These are phyloP conservation scores for Schwanniomyces yamadae DNA, from an alignment of 805 yeast species.

Conservation along the genomic window DNA sequence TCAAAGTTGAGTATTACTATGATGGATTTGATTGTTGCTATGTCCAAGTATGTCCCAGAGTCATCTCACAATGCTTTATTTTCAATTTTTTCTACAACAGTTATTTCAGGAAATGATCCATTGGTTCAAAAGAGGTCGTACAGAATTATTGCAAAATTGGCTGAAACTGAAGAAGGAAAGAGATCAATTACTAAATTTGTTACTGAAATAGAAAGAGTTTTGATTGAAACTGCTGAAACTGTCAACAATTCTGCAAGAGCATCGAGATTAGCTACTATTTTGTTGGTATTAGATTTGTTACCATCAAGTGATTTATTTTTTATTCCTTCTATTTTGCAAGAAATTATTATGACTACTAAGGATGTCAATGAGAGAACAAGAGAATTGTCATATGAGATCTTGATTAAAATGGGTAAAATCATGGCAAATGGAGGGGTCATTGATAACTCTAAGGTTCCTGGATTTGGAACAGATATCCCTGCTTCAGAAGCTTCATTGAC, in stretches of 20 bases:
- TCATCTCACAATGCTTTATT: conserved; percentile 71
- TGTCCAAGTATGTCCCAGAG: conserved; percentile 80
- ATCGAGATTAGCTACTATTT: conserved; percentile 69
- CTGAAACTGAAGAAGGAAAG: conserved; percentile 67
- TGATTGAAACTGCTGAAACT: conserved; percentile 55
- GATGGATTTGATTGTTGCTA: conserved; percentile 86
- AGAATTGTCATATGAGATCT: conserved; percentile 69
- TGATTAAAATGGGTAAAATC: conserved; percentile 76
- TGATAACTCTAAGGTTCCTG: conserved; percentile 63
- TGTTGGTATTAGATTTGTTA: conserved; percentile 55
- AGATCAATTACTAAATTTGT: conserved; percentile 53
- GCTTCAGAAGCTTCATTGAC: conserved; percentile 65
- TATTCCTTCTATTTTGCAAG: conserved; percentile 80
- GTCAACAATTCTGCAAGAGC: conserved; percentile 77
- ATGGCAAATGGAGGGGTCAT: conserved; percentile 72
- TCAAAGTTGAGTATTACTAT: conserved; percentile 73
- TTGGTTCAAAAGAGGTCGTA: conserved; percentile 87
- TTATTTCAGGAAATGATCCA: conserved; percentile 52
- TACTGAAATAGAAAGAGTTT: conserved; percentile 55
- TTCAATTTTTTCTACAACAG: conserved; percentile 71
- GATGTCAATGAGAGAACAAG: conserved; percentile 92
- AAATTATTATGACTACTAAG: conserved; percentile 85
- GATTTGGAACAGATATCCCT: conserved; percentile 61
- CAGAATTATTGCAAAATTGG: conserved; percentile 67
- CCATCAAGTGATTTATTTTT: conserved; percentile 69